These are phyloP conservation scores for Mycena venus DNA, from an alignment of 768 basidiomycete genomes.

Conservation along the genomic window DNA sequence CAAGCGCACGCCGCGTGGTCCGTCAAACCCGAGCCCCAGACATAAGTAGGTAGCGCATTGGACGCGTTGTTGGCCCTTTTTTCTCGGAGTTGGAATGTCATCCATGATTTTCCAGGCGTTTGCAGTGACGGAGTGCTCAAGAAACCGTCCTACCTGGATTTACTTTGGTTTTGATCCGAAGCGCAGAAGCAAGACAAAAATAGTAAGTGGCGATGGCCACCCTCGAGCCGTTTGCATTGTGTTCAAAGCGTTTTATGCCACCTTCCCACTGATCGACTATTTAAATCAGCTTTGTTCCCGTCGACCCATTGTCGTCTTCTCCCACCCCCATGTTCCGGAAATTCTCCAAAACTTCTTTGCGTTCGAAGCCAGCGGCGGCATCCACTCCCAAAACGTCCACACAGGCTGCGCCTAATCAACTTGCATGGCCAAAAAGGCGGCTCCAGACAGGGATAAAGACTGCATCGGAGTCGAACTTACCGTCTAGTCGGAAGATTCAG, in stretches of 20 bases:
- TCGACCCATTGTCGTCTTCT: background rate
- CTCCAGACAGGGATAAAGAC: slow-evolving; percentile 2
- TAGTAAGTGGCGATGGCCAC: slow-evolving; percentile 10
- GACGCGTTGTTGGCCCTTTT: too few species aligned
- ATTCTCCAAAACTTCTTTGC: slow-evolving; percentile 10
- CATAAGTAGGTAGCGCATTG: too few species aligned
- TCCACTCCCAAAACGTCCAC: background rate
- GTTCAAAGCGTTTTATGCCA: slow-evolving; percentile 28
- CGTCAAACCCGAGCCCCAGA: background rate
- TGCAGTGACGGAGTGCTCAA: too few species aligned
- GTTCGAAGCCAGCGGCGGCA: background rate
- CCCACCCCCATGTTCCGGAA: slow-evolving; percentile 19
- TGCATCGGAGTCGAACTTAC: slow-evolving; percentile 15
- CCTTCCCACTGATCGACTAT: slow-evolving; percentile 4
- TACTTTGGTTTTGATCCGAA: background rate
- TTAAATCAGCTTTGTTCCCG: background rate
- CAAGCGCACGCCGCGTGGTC: background rate
- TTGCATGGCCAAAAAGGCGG: background rate
- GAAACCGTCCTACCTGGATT: too few species aligned
- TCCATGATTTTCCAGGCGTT: too few species aligned
- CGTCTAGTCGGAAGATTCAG: background rate
- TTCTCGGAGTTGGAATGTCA: too few species aligned
- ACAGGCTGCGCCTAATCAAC: background rate
- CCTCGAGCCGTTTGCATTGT: slow-evolving; percentile 23
- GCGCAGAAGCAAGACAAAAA: slow-evolving; percentile 5